A percentile compares a stretch with the other conserved stretches of the same genome.
These are phyloP conservation scores for Decorospora gaudefroyi DNA, from an alignment of 2,329 filamentous ascomycete species.

Conservation along the genomic window DNA sequence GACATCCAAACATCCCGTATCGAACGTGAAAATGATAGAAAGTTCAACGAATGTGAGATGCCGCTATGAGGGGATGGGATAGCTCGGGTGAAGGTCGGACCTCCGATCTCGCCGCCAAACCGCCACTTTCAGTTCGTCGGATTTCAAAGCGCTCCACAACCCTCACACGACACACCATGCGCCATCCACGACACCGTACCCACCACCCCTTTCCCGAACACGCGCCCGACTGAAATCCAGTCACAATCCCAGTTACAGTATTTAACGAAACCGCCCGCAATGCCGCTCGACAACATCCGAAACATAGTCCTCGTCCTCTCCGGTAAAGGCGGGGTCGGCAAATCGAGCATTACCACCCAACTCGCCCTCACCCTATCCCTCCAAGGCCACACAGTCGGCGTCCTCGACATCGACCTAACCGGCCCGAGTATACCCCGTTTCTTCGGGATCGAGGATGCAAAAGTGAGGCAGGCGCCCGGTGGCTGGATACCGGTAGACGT, in stretches of 20 bases:
- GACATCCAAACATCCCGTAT: no score
- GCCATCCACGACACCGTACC: conserved; percentile 8
- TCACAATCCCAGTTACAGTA: not conserved
- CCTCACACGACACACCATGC: conserved; percentile 27
- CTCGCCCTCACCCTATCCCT: conserved; percentile 87
- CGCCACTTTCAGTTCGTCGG: conserved; percentile 32
- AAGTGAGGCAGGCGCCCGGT: conserved; percentile 86
- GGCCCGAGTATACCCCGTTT: conserved; percentile 95
- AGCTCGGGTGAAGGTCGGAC: conserved; percentile 15
- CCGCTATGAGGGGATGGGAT: no score
- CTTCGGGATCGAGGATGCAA: conserved; percentile 84
- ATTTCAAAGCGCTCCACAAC: conserved; percentile 41
- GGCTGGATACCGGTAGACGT: conserved; percentile 92
- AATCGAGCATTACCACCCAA: conserved; percentile 97
- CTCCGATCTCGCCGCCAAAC: conserved; percentile 33
- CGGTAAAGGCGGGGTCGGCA: conserved; percentile 96
- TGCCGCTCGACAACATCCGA: conserved; percentile 72
- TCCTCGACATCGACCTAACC: conserved; percentile 94
- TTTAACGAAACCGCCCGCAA: conserved; percentile 43
- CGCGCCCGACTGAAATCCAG: conserved; percentile 30
- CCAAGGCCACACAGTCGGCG: conserved; percentile 84
- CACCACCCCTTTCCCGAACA: not conserved
- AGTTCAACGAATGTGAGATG: no score
- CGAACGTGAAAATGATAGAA: no score
- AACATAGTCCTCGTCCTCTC: conserved; percentile 85